Conservation (phyloP, 2,329 filamentous ascomycete genomes). For the Stachybotrys chlorohalonatus region DNA sequence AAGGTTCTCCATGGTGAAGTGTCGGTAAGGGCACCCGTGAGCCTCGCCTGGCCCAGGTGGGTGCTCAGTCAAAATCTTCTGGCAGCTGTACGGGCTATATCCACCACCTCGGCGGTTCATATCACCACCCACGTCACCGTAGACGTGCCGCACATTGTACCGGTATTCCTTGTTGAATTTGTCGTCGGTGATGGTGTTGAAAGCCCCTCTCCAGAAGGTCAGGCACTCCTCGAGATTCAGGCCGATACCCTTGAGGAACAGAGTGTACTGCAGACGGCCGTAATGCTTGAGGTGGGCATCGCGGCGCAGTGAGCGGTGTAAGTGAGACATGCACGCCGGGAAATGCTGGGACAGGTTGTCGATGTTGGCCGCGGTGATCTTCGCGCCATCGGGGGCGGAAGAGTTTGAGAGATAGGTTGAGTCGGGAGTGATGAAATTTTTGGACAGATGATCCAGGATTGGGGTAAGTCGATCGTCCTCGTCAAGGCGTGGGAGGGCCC, state of each 20-base stretch:
- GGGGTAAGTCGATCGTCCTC: conserved; percentile 84
- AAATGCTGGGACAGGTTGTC: conserved; percentile 75
- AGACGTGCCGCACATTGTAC: conserved; percentile 92
- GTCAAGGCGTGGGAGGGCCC: conserved; percentile 82
- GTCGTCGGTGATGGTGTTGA: conserved; percentile 84
- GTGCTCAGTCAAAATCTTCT: conserved; percentile 88
- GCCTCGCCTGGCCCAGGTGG: conserved; percentile 78
- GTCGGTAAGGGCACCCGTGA: conserved; percentile 94
- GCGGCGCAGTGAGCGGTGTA: conserved; percentile 77
- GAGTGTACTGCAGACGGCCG: conserved; percentile 84
- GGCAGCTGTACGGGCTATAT: conserved; percentile 87
- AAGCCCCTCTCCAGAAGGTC: conserved; percentile 80
- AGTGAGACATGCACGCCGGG: conserved; percentile 86
- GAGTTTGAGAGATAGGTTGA: conserved; percentile 61
- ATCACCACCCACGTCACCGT: conserved; percentile 93
- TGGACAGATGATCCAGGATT: conserved; percentile 69
- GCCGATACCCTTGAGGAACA: conserved; percentile 95
- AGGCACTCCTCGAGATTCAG: conserved; percentile 86
- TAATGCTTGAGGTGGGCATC: conserved; percentile 91
- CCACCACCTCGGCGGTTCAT: conserved; percentile 76
- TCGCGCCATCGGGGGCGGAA: conserved; percentile 56
- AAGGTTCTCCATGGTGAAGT: conserved; percentile 85
- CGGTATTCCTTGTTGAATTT: conserved; percentile 96
- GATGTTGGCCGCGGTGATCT: conserved; percentile 70
- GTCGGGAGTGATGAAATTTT: conserved; percentile 91